Percentiles rank a stretch among this genome's conserved stretches.
Conservation (phyloP, 169 alveolate genomes). For the Plasmodium fragile region DNA sequence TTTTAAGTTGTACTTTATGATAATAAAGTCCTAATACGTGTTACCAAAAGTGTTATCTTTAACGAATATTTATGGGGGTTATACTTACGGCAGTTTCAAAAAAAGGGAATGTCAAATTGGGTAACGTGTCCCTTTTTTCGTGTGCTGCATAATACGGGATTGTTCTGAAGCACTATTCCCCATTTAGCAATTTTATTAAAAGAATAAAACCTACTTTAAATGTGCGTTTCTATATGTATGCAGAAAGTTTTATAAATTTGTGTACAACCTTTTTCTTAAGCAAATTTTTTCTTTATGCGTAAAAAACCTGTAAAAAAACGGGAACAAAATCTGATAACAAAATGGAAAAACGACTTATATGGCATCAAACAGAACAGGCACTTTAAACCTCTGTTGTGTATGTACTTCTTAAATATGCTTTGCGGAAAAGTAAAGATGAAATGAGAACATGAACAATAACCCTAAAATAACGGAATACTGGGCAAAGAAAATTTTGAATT, state of each 20-base stretch:
- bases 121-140: background rate
- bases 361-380: background rate
- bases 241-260: background rate
- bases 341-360: background rate
- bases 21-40: background rate
- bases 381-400: background rate
- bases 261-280: background rate
- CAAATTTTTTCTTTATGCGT: background rate
- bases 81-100: background rate
- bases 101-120: background rate
- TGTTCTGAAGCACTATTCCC: background rate
- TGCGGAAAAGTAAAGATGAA: background rate
- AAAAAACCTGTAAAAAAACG: background rate
- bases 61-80: constrained; percentile 6
- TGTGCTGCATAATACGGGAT: background rate
- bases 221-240: background rate
- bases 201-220: background rate
- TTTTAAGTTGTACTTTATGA: background rate
- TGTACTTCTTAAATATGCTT: background rate
- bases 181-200: background rate
- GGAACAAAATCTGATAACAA: background rate
- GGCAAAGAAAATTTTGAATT: constrained; percentile 10
- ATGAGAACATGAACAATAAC: constrained; percentile 67
- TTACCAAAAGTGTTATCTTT: background rate
- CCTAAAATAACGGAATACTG: constrained; percentile 73